phyloP scores from a whole-genome alignment of 371 early-diverging fungal genomes.

The Circinella umbellata region DNA sequence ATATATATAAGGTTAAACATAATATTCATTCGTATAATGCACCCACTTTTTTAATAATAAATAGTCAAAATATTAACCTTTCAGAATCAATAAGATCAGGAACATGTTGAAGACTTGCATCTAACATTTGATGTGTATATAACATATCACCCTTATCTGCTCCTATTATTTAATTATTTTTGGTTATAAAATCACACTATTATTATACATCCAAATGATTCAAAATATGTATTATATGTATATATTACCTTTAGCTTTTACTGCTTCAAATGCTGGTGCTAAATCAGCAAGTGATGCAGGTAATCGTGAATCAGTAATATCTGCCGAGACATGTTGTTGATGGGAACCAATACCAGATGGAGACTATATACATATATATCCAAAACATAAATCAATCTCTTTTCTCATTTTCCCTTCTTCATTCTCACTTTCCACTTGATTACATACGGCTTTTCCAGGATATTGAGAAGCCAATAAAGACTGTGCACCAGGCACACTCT shows the following conservation, averaged over 20 bases:
- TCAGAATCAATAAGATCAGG: conserved; percentile 82
- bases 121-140: conserved; percentile 73
- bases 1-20: not conserved
- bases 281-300: conserved; percentile 81
- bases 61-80: conserved; percentile 42
- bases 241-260: conserved; percentile 65
- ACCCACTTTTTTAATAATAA: not conserved
- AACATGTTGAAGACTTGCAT: conserved; percentile 75
- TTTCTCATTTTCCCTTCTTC: not conserved
- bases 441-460: conserved; percentile 25
- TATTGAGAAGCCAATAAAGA: conserved; percentile 28
- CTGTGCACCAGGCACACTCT: conserved; percentile 25
- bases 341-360: conserved; percentile 1
- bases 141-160: conserved; percentile 37
- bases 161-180: conserved; percentile 13
- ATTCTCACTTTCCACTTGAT: not conserved
- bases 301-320: conserved; percentile 59
- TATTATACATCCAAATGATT: too few relatives aligned
- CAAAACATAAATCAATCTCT: not conserved
- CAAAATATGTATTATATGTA: not conserved
- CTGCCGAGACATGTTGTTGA: conserved; percentile 14
- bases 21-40: not conserved
- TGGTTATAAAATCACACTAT: too few relatives aligned
- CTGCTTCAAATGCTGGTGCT: conserved; percentile 76
- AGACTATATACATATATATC: conserved; percentile 1